Base-by-base conservation (phyloP, 768 basidiomycete genomes). In the Collybia sp. region DNA sequence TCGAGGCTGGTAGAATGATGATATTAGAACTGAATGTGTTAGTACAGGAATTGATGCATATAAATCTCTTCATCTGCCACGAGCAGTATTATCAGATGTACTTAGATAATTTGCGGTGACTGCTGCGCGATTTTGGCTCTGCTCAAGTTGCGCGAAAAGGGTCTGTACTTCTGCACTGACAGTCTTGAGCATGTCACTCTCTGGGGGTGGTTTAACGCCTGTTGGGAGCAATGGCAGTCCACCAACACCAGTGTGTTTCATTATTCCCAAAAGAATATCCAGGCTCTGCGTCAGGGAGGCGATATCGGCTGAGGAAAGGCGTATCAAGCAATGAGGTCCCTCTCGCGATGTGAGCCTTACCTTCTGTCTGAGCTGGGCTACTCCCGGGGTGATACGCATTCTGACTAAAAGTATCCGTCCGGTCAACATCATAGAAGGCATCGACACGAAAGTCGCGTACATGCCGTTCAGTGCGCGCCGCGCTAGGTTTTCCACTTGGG, bases 201-300 rank as follows among this genome's bases (percentile, higher is more conserved):
- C 80, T 0, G 63, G 69, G 1, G 71, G 77, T 12, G 66, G 56
- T 33, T 53, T 47, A 11, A 45, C 43, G 1, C 53, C 51, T 15
- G 41, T 50, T 16, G 54, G 37, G 1, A 66, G 63, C 9, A 82
- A 51, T 1, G 85, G 83, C 40, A 83, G 70, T 1, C 80, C 83
- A 2, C 84, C 85, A 13, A 86, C 73, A n/a, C 85, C 85, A 0
- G 77, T 74, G 43, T 77, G 70, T 1, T 75, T 70, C 50, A 86
- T 63, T 30, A 73, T 50, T 9, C 82, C 74, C 4, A 68, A 62
- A 10, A 83, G 65, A 1, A 63, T 43, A 11, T 70, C 63, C 1
- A 83, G 51, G 12, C 70, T 65, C 52, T 80, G 75, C 43, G 76
- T 76, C n/a, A 85, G 70, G 0, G 72, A 60, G 0, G 58, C 58